phyloP scores from a whole-genome alignment of 352 stramenopile genomes.

The Phytophthora boehmeriae region DNA sequence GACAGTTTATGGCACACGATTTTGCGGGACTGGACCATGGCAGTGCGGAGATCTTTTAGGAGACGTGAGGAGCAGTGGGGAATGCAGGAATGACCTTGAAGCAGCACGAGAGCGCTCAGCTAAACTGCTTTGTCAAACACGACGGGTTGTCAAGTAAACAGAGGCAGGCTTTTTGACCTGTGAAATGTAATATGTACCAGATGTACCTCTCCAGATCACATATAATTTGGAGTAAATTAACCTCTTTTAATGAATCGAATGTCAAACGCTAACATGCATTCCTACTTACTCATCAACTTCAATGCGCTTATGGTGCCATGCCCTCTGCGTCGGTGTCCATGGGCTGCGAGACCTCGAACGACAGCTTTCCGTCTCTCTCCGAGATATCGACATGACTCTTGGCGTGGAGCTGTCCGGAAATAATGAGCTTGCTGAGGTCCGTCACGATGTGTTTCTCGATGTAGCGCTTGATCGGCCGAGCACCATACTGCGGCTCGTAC shows the following conservation, averaged over 20 bases:
- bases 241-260: not conserved
- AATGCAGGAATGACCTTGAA: constrained; percentile 24
- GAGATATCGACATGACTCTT: constrained; percentile 75
- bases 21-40: constrained; percentile 67
- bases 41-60: constrained; percentile 6
- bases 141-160: not conserved
- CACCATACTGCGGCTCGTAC: constrained; percentile 95
- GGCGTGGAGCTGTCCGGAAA: constrained; percentile 52
- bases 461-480: constrained; percentile 95
- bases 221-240: not conserved
- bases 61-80: constrained; percentile 4
- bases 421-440: constrained; percentile 76
- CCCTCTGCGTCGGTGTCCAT: constrained; percentile 48
- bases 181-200: not conserved
- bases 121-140: not conserved
- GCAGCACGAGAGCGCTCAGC: not conserved
- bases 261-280: not conserved
- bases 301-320: constrained; percentile 32
- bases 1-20: constrained; percentile 83
- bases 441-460: constrained; percentile 96
- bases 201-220: not conserved
- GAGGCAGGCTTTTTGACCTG: not conserved
- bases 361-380: constrained; percentile 49
- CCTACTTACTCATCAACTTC: not conserved
- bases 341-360: constrained; percentile 50